These are phyloP conservation scores for Boletus reticulatus DNA, from an alignment of 768 basidiomycete species.

Conservation along the genomic window DNA sequence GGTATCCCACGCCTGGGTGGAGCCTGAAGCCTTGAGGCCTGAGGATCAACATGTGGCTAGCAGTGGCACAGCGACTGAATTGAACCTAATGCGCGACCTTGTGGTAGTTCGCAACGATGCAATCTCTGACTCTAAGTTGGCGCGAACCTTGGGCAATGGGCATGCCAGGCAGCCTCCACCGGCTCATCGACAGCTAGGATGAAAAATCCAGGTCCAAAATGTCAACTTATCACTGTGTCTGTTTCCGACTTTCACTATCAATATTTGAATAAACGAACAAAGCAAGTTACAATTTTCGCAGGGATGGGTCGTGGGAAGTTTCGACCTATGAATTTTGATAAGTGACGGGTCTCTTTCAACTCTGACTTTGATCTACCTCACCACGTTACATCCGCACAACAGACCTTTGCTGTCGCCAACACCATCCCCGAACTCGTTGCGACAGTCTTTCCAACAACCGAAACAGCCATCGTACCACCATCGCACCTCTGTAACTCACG, in stretches of 20 bases:
- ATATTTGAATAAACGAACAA: too few species aligned
- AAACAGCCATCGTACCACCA: slow-evolving; percentile 14
- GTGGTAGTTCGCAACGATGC: background rate
- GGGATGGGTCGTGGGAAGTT: slow-evolving; percentile 25
- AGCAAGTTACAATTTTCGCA: background rate
- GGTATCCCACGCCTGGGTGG: too few species aligned
- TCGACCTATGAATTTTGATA: slow-evolving; percentile 28
- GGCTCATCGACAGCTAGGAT: too few species aligned
- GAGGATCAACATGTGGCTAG: too few species aligned
- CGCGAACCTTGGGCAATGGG: too few species aligned
- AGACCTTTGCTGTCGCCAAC: slow-evolving; percentile 13
- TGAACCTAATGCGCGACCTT: background rate
- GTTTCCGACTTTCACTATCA: too few species aligned
- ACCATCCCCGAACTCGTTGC: slow-evolving; percentile 7
- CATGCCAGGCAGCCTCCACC: too few species aligned
- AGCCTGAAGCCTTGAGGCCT: too few species aligned
- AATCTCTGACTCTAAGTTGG: too few species aligned
- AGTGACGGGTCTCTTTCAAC: slow-evolving; percentile 25
- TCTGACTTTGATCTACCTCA: slow-evolving; percentile 30
- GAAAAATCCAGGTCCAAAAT: too few species aligned
- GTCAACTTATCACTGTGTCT: too few species aligned
- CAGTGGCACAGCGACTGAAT: background rate
- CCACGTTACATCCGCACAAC: slow-evolving; percentile 10
- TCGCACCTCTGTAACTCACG: slow-evolving; percentile 15
- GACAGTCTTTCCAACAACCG: slow-evolving; percentile 10